Evolutionary conservation across 1,284 basidiomycete genomes (phyloP).

Genomic region (Pyrrhoderma noxium): DNA sequence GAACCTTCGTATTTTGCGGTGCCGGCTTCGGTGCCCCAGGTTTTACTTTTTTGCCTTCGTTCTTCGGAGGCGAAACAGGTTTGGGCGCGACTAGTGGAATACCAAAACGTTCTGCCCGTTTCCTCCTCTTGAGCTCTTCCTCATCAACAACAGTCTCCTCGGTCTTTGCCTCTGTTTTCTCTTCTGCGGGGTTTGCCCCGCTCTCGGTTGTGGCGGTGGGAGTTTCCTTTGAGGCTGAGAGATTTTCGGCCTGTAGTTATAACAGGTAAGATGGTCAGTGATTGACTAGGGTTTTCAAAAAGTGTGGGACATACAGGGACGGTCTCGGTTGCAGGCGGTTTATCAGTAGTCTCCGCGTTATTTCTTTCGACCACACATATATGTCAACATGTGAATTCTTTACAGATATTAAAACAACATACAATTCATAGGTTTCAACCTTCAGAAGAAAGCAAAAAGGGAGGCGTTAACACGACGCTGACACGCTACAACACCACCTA

Average conservation of each 20-base stretch:
- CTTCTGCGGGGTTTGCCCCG: slow-evolving; percentile 13
- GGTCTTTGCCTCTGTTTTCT: slow-evolving; percentile 1
- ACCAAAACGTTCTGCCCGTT: slow-evolving; percentile 61
- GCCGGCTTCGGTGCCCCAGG: neutral
- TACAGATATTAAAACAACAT: too few species aligned
- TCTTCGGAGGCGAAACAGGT: slow-evolving; percentile 2
- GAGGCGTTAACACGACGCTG: neutral
- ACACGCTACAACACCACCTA: too few species aligned
- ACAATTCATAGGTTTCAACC: too few species aligned
- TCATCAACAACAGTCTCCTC: slow-evolving; percentile 29
- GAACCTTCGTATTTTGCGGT: neutral
- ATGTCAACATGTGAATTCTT: too few species aligned
- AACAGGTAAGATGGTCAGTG: neutral
- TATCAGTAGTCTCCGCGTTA: slow-evolving; percentile 9
- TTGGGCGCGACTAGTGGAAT: slow-evolving; percentile 49
- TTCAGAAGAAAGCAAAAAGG: too few species aligned
- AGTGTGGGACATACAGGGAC: neutral
- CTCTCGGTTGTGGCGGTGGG: slow-evolving; percentile 9
- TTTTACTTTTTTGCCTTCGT: neutral
- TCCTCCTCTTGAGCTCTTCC: slow-evolving; percentile 51
- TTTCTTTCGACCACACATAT: too few species aligned
- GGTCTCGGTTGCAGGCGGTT: neutral
- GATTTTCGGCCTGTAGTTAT: slow-evolving; percentile 7
- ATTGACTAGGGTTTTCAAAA: too few species aligned
- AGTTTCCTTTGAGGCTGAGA: neutral